These are phyloP conservation scores for Pontederia crassipes DNA, from an alignment of 176 grass and related monocot species.

Conservation along the genomic window DNA sequence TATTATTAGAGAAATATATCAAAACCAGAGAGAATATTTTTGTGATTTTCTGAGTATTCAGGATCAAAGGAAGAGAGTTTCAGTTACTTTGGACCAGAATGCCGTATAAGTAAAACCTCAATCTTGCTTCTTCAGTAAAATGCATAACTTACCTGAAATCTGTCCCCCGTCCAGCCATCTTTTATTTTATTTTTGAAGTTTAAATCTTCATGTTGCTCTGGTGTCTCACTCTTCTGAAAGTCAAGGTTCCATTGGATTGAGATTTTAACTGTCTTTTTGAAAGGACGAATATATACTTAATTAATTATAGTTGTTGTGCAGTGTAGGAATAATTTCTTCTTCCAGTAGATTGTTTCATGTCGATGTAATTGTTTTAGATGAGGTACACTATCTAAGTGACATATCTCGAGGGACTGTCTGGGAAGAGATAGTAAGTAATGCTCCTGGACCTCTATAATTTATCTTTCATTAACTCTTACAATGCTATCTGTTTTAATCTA, in stretches of 20 bases:
- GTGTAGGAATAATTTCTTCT: conserved; percentile 76
- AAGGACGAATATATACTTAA: background rate
- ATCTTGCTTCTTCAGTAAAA: too few relatives aligned
- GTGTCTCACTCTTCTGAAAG: background rate
- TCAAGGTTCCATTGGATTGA: background rate
- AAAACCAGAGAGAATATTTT: too few relatives aligned
- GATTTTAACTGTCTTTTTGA: background rate
- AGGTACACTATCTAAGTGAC: conserved; percentile 98
- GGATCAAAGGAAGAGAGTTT: too few relatives aligned
- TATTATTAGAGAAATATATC: too few relatives aligned
- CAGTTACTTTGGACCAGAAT: too few relatives aligned
- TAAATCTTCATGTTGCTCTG: too few relatives aligned
- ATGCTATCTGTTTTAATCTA: background rate
- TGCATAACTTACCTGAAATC: too few relatives aligned
- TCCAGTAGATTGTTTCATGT: conserved; percentile 92
- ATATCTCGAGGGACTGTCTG: conserved; percentile 98
- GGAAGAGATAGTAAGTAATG: conserved; percentile 91
- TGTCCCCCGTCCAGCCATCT: too few relatives aligned
- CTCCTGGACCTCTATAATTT: conserved; percentile 7
- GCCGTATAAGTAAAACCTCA: too few relatives aligned
- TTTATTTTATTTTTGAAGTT: too few relatives aligned
- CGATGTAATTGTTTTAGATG: conserved; percentile 93
- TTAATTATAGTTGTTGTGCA: conserved; percentile 19
- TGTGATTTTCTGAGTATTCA: too few relatives aligned
- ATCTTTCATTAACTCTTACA: conserved; percentile 8